Percentiles rank a stretch among this genome's conserved stretches.
phyloP scores from a whole-genome alignment of 2,329 filamentous ascomycete genomes.

The Pseudonectria foliicola region DNA sequence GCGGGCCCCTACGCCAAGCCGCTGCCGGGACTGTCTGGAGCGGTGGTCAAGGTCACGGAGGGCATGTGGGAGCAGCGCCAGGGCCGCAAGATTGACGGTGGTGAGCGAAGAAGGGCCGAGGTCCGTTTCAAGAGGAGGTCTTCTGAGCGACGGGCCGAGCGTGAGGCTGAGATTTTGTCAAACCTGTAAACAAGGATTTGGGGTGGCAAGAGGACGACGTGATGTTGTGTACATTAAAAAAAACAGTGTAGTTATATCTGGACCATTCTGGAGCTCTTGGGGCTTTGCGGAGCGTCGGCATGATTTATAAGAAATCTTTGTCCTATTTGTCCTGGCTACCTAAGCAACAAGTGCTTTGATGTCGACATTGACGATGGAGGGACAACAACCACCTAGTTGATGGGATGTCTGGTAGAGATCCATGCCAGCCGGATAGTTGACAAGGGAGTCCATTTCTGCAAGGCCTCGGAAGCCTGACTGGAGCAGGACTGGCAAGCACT shows the following conservation, averaged over 20 bases:
- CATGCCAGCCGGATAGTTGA: too few species aligned
- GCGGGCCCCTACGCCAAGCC: constrained; percentile 67
- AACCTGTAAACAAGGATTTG: constrained; percentile 22
- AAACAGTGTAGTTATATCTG: constrained; percentile 22
- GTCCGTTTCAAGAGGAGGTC: constrained; percentile 80
- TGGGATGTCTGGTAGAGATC: too few species aligned
- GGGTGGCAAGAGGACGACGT: constrained; percentile 10
- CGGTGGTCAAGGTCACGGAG: constrained; percentile 64
- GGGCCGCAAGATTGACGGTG: constrained; percentile 90
- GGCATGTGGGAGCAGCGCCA: constrained; percentile 88
- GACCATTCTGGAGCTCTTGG: constrained; percentile 10
- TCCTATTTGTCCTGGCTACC: too few species aligned
- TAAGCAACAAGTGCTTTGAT: too few species aligned
- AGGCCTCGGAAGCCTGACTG: too few species aligned
- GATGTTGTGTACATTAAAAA: constrained; percentile 22
- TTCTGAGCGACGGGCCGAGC: constrained; percentile 67
- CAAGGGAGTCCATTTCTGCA: too few species aligned
- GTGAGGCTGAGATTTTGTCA: constrained; percentile 33
- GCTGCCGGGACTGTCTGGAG: constrained; percentile 57
- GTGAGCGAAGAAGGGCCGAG: constrained; percentile 82
- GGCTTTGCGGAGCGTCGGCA: not conserved
- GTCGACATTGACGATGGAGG: too few species aligned
- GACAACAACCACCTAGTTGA: too few species aligned
- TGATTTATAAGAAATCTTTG: not conserved
- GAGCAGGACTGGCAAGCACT: too few species aligned